Base-by-base conservation (phyloP, 2,329 filamentous ascomycete genomes). In the Scedosporium apiospermum region DNA sequence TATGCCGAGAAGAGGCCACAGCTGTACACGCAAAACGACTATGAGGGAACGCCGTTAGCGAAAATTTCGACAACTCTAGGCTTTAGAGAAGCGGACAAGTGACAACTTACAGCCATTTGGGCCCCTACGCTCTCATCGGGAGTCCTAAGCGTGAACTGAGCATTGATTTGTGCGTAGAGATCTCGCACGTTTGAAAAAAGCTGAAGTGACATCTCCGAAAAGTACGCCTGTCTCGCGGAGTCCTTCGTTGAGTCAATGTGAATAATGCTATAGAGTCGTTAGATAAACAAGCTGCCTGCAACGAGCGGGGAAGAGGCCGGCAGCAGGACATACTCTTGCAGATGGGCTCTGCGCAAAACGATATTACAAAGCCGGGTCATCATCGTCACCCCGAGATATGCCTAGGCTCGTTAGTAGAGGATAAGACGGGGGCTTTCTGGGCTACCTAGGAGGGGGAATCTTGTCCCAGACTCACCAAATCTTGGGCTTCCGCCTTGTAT, bases 341-440 rank as follows among this genome's bases (percentile, higher is more conserved):
- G 67, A 66, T 83, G 83, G n/a, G 80, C 77, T 62, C 80, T 80
- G 18, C 82, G 77, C 23, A 83, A 71, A 14, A 85, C 77, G 62
- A 85, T 83, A 63, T 84, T 82, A 68, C 81, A 84, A 4, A 85
- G 76, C 3, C 82, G 77, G 1, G 80, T 77, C 62, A 81, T 78
- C 73, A 83, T 83, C 3, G 81, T 83, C 4, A 83, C 77, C 51
- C 79, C 79, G 10, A 84, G 74, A 67, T 84, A 85, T 0, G 78
- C 80, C 80, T 82, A 27, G 16, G 9, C 12, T 6, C 3, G 16
- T 55, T 55, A 61, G 67, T 41, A 66, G 65, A 23, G 10, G 14
- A 7, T 7, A 14, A 46, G 3, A 18, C 9, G n/a, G 7, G 6
- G 21, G 16, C 2, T 2, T 53, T 12, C 4, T 16, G 16, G 16